Percentiles rank a stretch among this genome's conserved stretches.
These are phyloP conservation scores for Xylaria sp. DNA, from an alignment of 2,329 filamentous ascomycete genomes.

Conservation along the genomic window DNA sequence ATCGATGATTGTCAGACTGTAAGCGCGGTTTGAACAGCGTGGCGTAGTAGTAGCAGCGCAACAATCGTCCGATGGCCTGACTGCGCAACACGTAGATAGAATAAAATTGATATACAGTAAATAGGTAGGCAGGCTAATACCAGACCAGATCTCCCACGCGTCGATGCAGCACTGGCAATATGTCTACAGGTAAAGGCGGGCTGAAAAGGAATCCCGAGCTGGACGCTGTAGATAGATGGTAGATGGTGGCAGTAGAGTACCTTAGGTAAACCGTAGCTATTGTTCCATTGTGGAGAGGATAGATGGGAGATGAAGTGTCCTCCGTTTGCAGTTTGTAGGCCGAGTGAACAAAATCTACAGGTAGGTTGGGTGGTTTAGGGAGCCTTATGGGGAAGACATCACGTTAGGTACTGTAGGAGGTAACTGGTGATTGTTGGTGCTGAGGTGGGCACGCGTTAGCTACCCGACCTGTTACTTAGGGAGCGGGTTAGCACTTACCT, in stretches of 20 bases:
- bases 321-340: constrained; percentile 22
- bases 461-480: constrained; percentile 3
- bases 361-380: constrained; percentile 11
- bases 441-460: constrained; percentile 21
- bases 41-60: background rate
- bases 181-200: background rate
- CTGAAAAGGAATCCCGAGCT: constrained; percentile 12
- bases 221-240: background rate
- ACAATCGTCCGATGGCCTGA: background rate
- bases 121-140: background rate
- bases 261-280: constrained; percentile 1
- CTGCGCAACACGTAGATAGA: background rate
- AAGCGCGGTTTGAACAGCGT: background rate
- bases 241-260: background rate
- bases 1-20: background rate
- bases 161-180: background rate
- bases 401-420: constrained; percentile 29
- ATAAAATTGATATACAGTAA: background rate
- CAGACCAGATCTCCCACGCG: constrained; percentile 5
- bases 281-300: constrained; percentile 27
- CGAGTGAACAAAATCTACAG: constrained; percentile 15
- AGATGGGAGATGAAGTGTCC: constrained; percentile 19
- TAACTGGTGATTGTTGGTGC: constrained; percentile 16
- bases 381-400: constrained; percentile 18
- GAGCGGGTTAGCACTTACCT: constrained; percentile 11